A percentile compares a stretch with the other conserved stretches of the same genome.
Conservation (phyloP, 106 monocot genomes). For the Dendrobium huoshanense region DNA sequence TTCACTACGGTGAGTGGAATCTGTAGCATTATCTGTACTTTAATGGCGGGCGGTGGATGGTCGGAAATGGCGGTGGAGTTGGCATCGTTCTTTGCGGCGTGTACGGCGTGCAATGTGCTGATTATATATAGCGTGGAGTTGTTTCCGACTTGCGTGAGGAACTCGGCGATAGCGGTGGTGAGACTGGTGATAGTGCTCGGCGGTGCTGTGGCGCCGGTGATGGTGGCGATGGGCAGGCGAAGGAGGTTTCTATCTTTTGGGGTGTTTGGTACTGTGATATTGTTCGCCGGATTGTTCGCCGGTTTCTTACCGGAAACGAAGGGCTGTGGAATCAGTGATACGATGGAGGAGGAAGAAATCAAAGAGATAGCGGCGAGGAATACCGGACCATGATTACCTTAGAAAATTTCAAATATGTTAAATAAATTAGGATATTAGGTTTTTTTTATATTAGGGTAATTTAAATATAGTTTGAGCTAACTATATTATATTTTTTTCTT, state of each 20-base stretch:
- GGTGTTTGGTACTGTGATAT: slow-evolving; percentile 15
- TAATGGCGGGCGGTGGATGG: not conserved
- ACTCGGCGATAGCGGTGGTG: slow-evolving; percentile 27
- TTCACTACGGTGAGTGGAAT: slow-evolving; percentile 31
- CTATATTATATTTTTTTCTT: too few relatives aligned
- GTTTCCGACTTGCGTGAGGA: slow-evolving; percentile 37
- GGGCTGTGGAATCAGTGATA: slow-evolving; percentile 11
- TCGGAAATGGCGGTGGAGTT: slow-evolving; percentile 46
- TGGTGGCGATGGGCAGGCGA: slow-evolving; percentile 23
- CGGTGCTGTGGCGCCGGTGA: slow-evolving; percentile 19
- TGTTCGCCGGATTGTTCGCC: slow-evolving; percentile 9
- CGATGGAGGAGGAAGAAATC: slow-evolving; percentile 21
- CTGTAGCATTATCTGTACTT: slow-evolving; percentile 31
- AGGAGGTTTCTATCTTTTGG: slow-evolving; percentile 17
- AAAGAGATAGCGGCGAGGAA: not conserved
- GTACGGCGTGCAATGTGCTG: slow-evolving; percentile 11
- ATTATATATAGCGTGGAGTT: slow-evolving; percentile 30
- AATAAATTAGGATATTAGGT: too few relatives aligned
- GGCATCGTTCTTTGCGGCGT: slow-evolving; percentile 14
- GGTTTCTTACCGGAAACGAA: slow-evolving; percentile 13
- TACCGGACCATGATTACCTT: not conserved
- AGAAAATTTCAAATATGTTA: too few relatives aligned
- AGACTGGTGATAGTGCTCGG: slow-evolving; percentile 34
- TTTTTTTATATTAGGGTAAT: too few relatives aligned
- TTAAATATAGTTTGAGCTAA: too few relatives aligned